Evolutionary conservation across 495 filamentous ascomycete genomes (phyloP), one percentile per base, ranked within the genome.

Genomic region (Lophium mytilinum): DNA sequence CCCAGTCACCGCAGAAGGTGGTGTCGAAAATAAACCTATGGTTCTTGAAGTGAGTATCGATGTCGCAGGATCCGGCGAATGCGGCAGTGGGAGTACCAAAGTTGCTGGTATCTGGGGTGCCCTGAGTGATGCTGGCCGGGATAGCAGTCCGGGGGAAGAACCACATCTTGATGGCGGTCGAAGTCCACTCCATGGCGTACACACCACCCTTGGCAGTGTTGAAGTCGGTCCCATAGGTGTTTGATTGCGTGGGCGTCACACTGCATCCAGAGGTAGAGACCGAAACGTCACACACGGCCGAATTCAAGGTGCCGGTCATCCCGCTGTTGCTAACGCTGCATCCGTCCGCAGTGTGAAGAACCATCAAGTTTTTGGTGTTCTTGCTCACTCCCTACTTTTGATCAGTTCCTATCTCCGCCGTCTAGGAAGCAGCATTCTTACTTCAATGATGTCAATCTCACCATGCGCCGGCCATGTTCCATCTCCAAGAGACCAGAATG

Each of bases 1-100:
- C 90, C 88, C 88, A 96, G 58, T 89, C 83, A 37, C 92, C 92
- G 70, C 92, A 96, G 72, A 96, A 90, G 0, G 84, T 86, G 0
- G 83, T 87, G 70, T 97, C 81, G 66, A 95, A 83, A 53, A 94
- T 76, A 50, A 95, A 85, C 11, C 80, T 78, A 70, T 93, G 84
- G 43, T 84, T 66, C 57, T 73, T 75, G 76, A 96, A 95, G 50
- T 82, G 75, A 2, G 68, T 64, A 19, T 65, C 56, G 54, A 95
- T 82, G 58, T 86, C 68, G 69, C 91, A 95, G 46, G 63, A 45
- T 24, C 70, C 82, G 37, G 78, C 62, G 66, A 87, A 95, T 56
- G 64, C 71, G 4, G 84, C 87, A 40, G 78, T 75, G 0, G 92
- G 89, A 0, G 68, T 72, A 4, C 88, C 88, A 72, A 89, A 96